These are phyloP conservation scores for Suhomyces chickasaworum DNA, from an alignment of 1,139 yeast genomes.

Conservation along the genomic window DNA sequence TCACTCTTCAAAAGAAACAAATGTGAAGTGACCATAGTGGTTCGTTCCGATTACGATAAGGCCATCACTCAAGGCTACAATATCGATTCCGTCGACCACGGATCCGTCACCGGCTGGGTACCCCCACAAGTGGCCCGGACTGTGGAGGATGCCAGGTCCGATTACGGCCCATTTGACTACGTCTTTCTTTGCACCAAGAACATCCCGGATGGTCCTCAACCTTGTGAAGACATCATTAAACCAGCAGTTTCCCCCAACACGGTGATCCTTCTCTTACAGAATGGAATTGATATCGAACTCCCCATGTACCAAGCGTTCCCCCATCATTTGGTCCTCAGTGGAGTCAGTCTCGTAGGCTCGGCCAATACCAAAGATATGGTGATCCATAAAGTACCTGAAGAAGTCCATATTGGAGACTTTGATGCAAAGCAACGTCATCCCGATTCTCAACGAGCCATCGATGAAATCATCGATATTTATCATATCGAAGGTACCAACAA, in stretches of 20 bases:
- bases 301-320: conserved; percentile 46
- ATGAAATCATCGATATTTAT: conserved; percentile 36
- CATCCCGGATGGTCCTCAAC: conserved; percentile 62
- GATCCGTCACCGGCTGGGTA: conserved; percentile 52
- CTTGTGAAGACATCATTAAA: conserved; percentile 57
- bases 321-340: background rate
- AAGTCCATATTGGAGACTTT: conserved; percentile 58
- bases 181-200: conserved; percentile 71
- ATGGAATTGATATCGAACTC: conserved; percentile 73
- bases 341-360: background rate
- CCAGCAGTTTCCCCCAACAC: conserved; percentile 51
- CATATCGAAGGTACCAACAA: conserved; percentile 43
- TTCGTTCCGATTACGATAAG: conserved; percentile 64
- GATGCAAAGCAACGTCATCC: conserved; percentile 13
- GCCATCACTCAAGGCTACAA: conserved; percentile 56
- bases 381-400: conserved; percentile 34
- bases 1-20: conserved; percentile 20
- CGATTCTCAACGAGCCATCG: conserved; percentile 29
- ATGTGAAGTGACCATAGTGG: conserved; percentile 55
- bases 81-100: conserved; percentile 64
- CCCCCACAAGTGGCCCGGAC: conserved; percentile 50
- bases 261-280: conserved; percentile 46
- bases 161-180: conserved; percentile 60
- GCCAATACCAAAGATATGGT: conserved; percentile 12
- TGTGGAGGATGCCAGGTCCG: conserved; percentile 46